Percentiles rank a stretch among this genome's conserved stretches.
phyloP scores from a whole-genome alignment of 129 eudicot species.

The Oenanthe sinensis region DNA sequence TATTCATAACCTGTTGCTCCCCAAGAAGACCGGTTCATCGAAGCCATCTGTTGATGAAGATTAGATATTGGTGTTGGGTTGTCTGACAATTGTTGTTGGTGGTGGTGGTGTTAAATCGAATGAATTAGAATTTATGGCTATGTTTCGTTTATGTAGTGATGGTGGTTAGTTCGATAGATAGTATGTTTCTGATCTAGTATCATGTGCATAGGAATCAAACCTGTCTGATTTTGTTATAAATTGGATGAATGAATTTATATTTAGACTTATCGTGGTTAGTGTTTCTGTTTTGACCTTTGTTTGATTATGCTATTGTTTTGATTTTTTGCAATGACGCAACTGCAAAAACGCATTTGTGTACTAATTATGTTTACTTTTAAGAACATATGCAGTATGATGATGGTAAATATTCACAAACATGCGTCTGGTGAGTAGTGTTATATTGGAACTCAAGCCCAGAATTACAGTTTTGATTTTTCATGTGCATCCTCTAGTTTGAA shows the following conservation, averaged over 20 bases:
- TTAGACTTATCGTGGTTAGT: not conserved
- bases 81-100: not conserved
- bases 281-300: not conserved
- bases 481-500: too few species aligned
- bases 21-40: conserved; percentile 23
- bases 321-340: too few species aligned
- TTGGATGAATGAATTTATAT: not conserved
- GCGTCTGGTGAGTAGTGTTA: too few species aligned
- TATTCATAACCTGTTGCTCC: conserved; percentile 31
- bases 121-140: not conserved
- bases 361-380: too few species aligned
- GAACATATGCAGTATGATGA: too few species aligned
- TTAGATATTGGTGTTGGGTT: not conserved
- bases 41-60: conserved; percentile 18
- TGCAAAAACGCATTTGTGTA: too few species aligned
- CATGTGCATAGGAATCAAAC: not conserved
- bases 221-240: not conserved
- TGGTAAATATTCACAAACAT: too few species aligned
- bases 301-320: too few species aligned
- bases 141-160: not conserved
- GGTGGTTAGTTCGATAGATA: not conserved
- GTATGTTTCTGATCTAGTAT: conserved; percentile 1
- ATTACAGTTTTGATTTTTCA: too few species aligned
- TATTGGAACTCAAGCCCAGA: too few species aligned
- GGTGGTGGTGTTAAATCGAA: not conserved